phyloP scores from a whole-genome alignment of 306 rosid species.

The Quillaja saponaria region DNA sequence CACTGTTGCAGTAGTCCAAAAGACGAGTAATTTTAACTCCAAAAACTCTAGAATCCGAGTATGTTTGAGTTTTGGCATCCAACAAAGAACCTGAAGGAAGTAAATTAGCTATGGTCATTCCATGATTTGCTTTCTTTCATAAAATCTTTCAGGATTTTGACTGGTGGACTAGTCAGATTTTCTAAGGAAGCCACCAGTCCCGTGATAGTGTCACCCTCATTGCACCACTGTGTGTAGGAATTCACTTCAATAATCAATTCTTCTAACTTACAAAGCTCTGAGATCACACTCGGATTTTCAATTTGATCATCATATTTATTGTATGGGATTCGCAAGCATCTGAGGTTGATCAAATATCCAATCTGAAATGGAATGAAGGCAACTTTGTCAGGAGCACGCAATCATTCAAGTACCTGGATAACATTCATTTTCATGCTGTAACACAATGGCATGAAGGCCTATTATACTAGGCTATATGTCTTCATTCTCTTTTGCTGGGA shows the following conservation, averaged over 20 bases:
- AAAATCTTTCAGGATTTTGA: slow-evolving; percentile 25
- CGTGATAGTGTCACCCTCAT: neutral
- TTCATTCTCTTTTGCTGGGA: too few relatives aligned
- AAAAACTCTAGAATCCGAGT: slow-evolving; percentile 28
- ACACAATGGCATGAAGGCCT: too few relatives aligned
- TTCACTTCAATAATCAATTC: slow-evolving; percentile 33
- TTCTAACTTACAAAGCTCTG: slow-evolving; percentile 28
- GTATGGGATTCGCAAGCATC: slow-evolving; percentile 27
- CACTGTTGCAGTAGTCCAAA: slow-evolving; percentile 24
- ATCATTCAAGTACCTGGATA: slow-evolving; percentile 24
- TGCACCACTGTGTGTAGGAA: slow-evolving; percentile 7
- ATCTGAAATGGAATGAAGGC: slow-evolving; percentile 20
- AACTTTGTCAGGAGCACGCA: slow-evolving; percentile 7
- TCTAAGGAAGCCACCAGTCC: slow-evolving; percentile 28
- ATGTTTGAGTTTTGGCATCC: slow-evolving; percentile 25
- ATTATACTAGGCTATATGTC: too few relatives aligned
- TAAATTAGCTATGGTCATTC: neutral
- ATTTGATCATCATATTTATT: neutral
- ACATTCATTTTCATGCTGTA: too few relatives aligned
- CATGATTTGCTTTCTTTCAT: neutral
- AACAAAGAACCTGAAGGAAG: slow-evolving; percentile 30
- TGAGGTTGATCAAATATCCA: slow-evolving; percentile 12
- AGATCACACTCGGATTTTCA: slow-evolving; percentile 10
- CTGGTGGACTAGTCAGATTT: slow-evolving; percentile 15
- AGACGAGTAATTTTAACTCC: slow-evolving; percentile 22